Base-by-base conservation (phyloP, 352 stramenopile genomes). In the Discostella stelligera region DNA sequence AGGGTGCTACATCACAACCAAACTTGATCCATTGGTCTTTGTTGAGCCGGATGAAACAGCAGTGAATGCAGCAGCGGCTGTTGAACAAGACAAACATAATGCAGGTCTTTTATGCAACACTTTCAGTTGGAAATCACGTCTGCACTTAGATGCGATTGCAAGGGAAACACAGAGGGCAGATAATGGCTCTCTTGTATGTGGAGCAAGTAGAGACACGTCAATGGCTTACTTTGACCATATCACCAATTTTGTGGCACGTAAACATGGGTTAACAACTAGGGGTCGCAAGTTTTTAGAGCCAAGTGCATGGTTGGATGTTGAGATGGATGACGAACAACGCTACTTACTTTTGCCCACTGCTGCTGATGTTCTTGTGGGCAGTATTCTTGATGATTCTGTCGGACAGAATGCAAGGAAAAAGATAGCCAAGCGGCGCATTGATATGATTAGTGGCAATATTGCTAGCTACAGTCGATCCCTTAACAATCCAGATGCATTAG, bases 391-490 rank as follows among this genome's bases (percentile, higher is more conserved):
- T 23, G 52, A 74, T 41, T 74, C 52, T 39, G 18, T 71, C 9
- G 66, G 66, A 16, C 21, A 56, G 30, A 76, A 76, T 41, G 69
- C 59, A 18, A 49, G 41, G 48, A 72, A 79, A 53, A 55, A 60
- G 41, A 67, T 79, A n/a, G 62, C 63, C 41, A 79, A 73, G 54
- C 46, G 62, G 2, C 25, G 63, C 3, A 54, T 69, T 13, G 54
- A 74, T 23, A 46, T 74, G 27, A 25, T 79, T 44, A 14, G 9
- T 5, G 62, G 62, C 23, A 79, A 79, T 48, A 54, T 79, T n/a
- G 18, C n/a, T 18, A 68, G 48, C 23, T 79, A 79, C 49, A 32
- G 9, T 50, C 7, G 60, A 10, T 13, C 72, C 18, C 49, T 77
- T 60, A 77, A 77, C 55, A 37, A 46, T 18, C 20, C 23, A 14